phyloP scores from a whole-genome alignment of 2,329 filamentous ascomycete genomes.

The Xylariaceae sp. region DNA sequence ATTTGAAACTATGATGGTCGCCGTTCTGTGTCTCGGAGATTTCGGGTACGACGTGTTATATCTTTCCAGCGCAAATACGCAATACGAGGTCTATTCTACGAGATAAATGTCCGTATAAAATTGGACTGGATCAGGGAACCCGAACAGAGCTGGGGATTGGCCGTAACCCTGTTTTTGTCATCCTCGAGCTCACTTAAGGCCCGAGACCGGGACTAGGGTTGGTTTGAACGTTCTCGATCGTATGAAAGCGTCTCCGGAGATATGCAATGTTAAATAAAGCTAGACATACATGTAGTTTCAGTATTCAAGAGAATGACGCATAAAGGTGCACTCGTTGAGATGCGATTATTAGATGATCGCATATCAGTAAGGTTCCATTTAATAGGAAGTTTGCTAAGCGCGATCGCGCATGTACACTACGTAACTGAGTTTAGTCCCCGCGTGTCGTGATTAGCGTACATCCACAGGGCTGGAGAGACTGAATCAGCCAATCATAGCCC shows the following conservation, averaged over 20 bases:
- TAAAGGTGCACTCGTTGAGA: background rate
- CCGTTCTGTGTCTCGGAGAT: conserved; percentile 1
- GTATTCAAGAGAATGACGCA: background rate
- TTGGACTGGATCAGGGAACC: conserved; percentile 18
- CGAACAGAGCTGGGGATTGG: conserved; percentile 1
- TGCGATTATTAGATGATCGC: too few species aligned
- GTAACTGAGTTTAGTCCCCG: too few species aligned
- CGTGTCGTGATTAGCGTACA: too few species aligned
- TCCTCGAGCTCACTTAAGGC: conserved; percentile 4
- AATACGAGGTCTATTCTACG: background rate
- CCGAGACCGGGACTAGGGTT: conserved; percentile 9
- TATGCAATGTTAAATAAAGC: too few species aligned
- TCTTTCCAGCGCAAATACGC: background rate
- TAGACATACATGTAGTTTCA: too few species aligned
- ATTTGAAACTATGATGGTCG: background rate
- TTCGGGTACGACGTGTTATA: background rate
- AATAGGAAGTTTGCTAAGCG: too few species aligned
- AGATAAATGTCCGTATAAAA: background rate
- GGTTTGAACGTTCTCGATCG: background rate
- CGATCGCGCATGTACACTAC: too few species aligned
- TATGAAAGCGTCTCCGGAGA: background rate
- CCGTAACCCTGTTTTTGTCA: background rate
- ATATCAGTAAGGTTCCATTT: too few species aligned
- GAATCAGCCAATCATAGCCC: conserved; percentile 19
- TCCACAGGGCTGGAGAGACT: background rate